phyloP scores from a whole-genome alignment of 2,329 filamentous ascomycete genomes.

The Aureobasidium pullulans region DNA sequence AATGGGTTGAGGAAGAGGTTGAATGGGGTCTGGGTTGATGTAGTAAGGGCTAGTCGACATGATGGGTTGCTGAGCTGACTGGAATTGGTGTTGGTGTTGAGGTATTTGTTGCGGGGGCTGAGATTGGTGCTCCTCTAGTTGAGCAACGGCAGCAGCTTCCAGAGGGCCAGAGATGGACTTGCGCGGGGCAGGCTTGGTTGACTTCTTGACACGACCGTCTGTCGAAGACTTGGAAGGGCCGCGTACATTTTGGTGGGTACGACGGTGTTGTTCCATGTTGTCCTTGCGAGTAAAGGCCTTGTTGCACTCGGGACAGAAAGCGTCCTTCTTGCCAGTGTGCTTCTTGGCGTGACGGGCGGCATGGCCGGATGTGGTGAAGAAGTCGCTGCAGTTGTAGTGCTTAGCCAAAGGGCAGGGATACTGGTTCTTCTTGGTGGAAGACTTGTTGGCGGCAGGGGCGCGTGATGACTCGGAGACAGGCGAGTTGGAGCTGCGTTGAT shows the following conservation, averaged over 20 bases:
- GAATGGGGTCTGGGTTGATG: slow-evolving; percentile 27
- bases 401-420: slow-evolving; percentile 70
- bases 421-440: slow-evolving; percentile 51
- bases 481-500: slow-evolving; percentile 36
- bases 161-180: slow-evolving; percentile 25
- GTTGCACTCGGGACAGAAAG: slow-evolving; percentile 62
- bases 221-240: slow-evolving; percentile 33
- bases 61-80: slow-evolving; percentile 16
- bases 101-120: slow-evolving; percentile 16
- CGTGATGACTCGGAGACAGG: slow-evolving; percentile 41
- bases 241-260: slow-evolving; percentile 59
- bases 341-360: slow-evolving; percentile 81
- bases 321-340: slow-evolving; percentile 73
- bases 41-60: slow-evolving; percentile 27
- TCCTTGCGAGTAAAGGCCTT: slow-evolving; percentile 77
- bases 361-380: slow-evolving; percentile 77
- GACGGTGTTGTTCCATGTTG: slow-evolving; percentile 81
- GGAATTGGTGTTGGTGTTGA: slow-evolving; percentile 19
- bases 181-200: slow-evolving; percentile 28
- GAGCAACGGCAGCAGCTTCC: slow-evolving; percentile 29
- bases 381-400: slow-evolving; percentile 65
- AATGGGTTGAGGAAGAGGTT: slow-evolving; percentile 26
- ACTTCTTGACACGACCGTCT: slow-evolving; percentile 39
- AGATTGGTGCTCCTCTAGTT: slow-evolving; percentile 23
- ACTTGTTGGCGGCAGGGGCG: slow-evolving; percentile 37